Evolutionary conservation across 2,329 filamentous ascomycete species (phyloP), one percentile per base, ranked within the genome.

Genomic region (Epichloe coenophiala): DNA sequence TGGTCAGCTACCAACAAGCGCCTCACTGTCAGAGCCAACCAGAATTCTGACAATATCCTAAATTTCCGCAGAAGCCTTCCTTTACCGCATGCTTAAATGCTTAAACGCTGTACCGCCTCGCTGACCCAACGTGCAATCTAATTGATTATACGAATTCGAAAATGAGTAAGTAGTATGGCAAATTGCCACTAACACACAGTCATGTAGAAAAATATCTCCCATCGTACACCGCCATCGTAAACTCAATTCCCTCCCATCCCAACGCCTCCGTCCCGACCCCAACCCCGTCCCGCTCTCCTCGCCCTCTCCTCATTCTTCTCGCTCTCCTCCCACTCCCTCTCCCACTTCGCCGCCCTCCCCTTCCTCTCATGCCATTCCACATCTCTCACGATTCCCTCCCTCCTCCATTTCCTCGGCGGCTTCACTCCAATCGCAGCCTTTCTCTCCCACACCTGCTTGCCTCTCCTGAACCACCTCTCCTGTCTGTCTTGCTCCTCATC

Each of bases 351-450:
- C 4, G 59, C 60, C 37, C 58, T 57, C 49, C 58, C 55, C 49
- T 60, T 64, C 54, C 58, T 67, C 40, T 61, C 57, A 48, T 73
- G 71, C 57, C 68, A 75, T 12, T 55, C 59, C 6, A 69, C 69
- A 44, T 73, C 70, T 36, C 73, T 64, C 5, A 65, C 65, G 43
- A 79, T 65, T 33, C 77, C 77, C 62, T 77, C 76, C 8, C 65
- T 63, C 50, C 79, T 75, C 80, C 81, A 84, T 58, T 67, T 73
- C 59, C 66, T 67, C 5, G 81, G 81, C 47, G 80, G 79, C 65
- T 81, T 83, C 58, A 73, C 67, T 50, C 81, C 81, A 51, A 81
- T 64, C 58, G 74, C 80, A 1, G 78, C 78, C 68, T 76, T 77
- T 50, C 72, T 67, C 56, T 69, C 63, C 80, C 81, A 85, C 51